These are phyloP conservation scores for Calonectria hongkongensis DNA, from an alignment of 2,329 filamentous ascomycete genomes.

Conservation along the genomic window DNA sequence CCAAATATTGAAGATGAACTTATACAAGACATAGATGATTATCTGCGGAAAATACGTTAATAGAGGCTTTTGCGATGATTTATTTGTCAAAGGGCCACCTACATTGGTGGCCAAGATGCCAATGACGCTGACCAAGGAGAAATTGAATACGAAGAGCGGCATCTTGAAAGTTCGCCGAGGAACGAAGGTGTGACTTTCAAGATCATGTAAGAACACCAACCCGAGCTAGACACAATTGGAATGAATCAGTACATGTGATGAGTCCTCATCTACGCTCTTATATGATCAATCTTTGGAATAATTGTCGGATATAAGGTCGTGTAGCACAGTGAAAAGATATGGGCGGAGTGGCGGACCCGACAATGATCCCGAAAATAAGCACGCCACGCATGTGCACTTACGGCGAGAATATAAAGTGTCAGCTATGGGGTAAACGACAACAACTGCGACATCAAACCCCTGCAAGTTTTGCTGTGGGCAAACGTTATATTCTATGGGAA, in stretches of 20 bases:
- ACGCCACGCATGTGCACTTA: neutral
- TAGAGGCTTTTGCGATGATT: too few relatives aligned
- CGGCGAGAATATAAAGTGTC: neutral
- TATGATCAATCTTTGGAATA: neutral
- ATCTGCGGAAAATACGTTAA: neutral
- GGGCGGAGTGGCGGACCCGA: neutral
- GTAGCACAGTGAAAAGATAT: neutral
- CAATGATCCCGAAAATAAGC: neutral
- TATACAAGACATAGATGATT: neutral
- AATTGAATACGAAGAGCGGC: neutral
- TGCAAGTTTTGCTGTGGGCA: neutral
- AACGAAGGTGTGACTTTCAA: neutral
- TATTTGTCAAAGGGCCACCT: neutral
- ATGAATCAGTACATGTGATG: too few relatives aligned
- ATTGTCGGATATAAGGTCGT: neutral
- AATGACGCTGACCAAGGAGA: neutral
- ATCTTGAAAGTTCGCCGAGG: neutral
- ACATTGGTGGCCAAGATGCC: neutral
- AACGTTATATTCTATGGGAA: neutral
- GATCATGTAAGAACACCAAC: neutral
- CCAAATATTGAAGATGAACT: slow-evolving; percentile 20
- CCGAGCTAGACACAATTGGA: neutral
- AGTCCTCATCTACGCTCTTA: neutral
- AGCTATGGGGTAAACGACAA: neutral
- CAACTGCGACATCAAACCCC: neutral